Evolutionary conservation across 768 basidiomycete species (phyloP).

Genomic region (Russula griseocarnosa): DNA sequence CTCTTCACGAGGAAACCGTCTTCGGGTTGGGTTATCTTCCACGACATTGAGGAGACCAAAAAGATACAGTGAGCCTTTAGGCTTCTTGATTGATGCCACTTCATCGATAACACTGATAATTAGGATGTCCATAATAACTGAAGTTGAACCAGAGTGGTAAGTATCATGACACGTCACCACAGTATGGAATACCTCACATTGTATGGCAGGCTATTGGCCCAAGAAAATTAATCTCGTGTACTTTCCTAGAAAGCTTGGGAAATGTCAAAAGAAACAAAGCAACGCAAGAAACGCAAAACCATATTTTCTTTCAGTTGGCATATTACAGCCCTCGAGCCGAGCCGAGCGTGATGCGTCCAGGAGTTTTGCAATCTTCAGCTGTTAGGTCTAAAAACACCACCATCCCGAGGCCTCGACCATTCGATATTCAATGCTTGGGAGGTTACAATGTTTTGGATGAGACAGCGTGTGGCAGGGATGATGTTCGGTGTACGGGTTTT

Average conservation of each 20-base stretch:
- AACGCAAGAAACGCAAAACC: not conserved
- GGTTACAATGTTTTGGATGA: not conserved
- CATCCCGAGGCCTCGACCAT: not conserved
- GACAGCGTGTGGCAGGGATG: constrained; percentile 1
- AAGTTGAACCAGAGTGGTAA: constrained; percentile 93
- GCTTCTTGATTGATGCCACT: not conserved
- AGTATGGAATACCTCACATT: not conserved
- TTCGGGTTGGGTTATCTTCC: constrained; percentile 90
- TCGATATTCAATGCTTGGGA: not conserved
- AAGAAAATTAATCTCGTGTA: not conserved
- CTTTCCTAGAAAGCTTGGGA: not conserved
- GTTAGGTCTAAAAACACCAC: not conserved
- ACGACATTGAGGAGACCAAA: constrained; percentile 95
- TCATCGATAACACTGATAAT: constrained; percentile 25
- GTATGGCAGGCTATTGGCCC: constrained; percentile 17
- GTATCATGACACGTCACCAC: constrained; percentile 20
- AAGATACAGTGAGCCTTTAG: constrained; percentile 69
- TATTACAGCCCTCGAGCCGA: not conserved
- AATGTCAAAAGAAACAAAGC: not conserved
- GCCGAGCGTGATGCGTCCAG: not conserved
- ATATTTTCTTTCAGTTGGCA: not conserved
- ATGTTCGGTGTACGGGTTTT: not conserved
- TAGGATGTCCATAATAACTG: constrained; percentile 89
- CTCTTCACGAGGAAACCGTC: constrained; percentile 89
- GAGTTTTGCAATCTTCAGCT: not conserved